Conservation (phyloP, 2,329 filamentous ascomycete genomes). For the Botrytis pseudocinerea region DNA sequence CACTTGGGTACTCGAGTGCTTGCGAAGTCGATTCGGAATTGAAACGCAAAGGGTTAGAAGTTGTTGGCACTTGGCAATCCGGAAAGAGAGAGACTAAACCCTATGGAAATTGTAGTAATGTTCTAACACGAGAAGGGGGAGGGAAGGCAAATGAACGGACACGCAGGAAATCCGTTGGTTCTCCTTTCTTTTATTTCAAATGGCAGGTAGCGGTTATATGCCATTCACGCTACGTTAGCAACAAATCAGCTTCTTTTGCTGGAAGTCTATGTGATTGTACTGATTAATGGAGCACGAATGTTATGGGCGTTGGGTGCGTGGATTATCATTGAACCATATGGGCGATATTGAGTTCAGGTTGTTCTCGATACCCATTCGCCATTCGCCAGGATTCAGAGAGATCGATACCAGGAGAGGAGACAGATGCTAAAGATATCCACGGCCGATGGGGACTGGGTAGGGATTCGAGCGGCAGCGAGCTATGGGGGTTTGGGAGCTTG, state of each 20-base stretch:
- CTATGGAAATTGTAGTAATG: neutral
- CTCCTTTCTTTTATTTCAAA: neutral
- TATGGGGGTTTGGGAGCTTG: neutral
- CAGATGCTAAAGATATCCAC: neutral
- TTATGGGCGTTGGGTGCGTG: neutral
- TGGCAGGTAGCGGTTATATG: neutral
- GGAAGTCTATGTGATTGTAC: neutral
- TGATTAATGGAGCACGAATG: neutral
- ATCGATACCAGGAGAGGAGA: neutral
- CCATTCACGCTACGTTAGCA: neutral
- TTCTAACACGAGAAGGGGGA: neutral
- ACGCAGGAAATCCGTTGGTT: neutral
- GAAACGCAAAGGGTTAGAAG: neutral
- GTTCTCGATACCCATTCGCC: neutral
- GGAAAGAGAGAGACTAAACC: slow-evolving; percentile 5
- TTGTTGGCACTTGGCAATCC: neutral
- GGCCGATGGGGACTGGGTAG: neutral
- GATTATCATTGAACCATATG: too few relatives aligned
- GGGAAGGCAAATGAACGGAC: neutral
- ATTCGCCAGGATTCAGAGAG: neutral
- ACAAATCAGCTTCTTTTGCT: neutral
- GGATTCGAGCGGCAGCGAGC: neutral
- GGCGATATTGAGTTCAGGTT: neutral
- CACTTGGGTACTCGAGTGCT: neutral
- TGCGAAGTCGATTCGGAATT: neutral